Evolutionary conservation across 2,329 filamentous ascomycete genomes (phyloP), one percentile per base, ranked within the genome.

Genomic region (Verticillium klebahnii): DNA sequence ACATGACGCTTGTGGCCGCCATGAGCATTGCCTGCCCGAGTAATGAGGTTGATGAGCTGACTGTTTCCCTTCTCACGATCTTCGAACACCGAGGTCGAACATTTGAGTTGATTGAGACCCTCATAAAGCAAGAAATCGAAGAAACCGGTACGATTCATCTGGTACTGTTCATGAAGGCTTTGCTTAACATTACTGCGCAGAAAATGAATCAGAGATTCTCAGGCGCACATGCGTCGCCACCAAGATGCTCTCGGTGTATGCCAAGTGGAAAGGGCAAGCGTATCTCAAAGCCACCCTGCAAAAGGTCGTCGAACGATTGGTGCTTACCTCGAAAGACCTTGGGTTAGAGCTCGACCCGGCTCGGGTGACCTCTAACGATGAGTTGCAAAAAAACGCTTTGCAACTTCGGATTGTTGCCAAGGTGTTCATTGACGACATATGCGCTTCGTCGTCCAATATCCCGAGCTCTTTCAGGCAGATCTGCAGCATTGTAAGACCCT

Each of bases 351-450:
- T 90, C 5, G 87, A 90, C 69, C 88, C 88, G 6, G 80, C 84
- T 1, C 81, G 86, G 62, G 84, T 88, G 3, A 74, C 75, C 39
- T 86, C 85, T 0, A 75, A 79, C 1, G 87, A 89, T 66, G 87
- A 90, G 67, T 75, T 89, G 2, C 78, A 88, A 68, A 88, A 86
- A 68, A 90, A 90, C 69, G 85, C 86, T 2, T 71, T 87, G 15
- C 87, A 90, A 69, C 78, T 90, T 52, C 82, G 85, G 59, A 85
- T 88, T 37, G 86, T 90, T 9, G 86, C 88, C 1, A 88, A 89
- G 67, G 86, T 89, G 5, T 90, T 90, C 67, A 89, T 90, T 60
- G 87, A 89, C 60, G 86, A 89, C 66, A 90, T 90, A 23, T 88
- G 86, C 66, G 83, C 82, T 57, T 90, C 87, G 2, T 80, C 84